Evolutionary conservation across 768 basidiomycete genomes (phyloP), one percentile per base, ranked within the genome.

Genomic region (Calvatia gigantea): DNA sequence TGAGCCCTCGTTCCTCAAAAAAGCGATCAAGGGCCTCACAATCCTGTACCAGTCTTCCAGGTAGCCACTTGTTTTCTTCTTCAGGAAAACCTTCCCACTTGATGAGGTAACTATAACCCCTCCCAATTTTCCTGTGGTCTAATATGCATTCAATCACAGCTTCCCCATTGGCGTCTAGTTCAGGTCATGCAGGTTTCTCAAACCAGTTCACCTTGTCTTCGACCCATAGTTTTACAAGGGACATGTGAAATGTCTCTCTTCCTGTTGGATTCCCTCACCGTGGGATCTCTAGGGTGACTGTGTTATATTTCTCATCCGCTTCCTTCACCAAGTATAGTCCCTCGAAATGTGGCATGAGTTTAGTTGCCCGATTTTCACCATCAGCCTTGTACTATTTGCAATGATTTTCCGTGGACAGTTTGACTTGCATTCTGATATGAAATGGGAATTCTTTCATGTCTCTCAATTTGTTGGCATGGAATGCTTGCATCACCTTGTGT

Each of bases 321-420:
- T 19, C 6, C 42, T 21, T 52, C 4, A 70, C 49, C 0, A 11
- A 42, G 46, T 63, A 70, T 3, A 60, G 65, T 38, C 73, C 66
- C 49, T 77, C 70, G 14, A 56, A 74, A 0, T 67, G 54, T 0
- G 74, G 71, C 65, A 80, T 72, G 51, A 78, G 77, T 46, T 80
- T 80, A 0, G 72, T 73, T 0, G 71, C 72, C 0, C 66, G 60
- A 3, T 66, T 62, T 2, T 67, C 61, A 0, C 69, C 71, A 14
- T 58, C 50, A 1, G 62, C 17, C 32, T 65, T 67, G 57, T 73
- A 77, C 1, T 72, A 63, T 0, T 61, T 57, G 0, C 64, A 60
- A 0, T 66, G 61, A 42, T 77, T 60, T 7, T 59, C 38, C 0
- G 73, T 77, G 0, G 73, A 70, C 0, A 79, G 59, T 59, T 74